These are phyloP conservation scores for Diaporthe helianthi DNA, from an alignment of 2,329 filamentous ascomycete species.

Conservation along the genomic window DNA sequence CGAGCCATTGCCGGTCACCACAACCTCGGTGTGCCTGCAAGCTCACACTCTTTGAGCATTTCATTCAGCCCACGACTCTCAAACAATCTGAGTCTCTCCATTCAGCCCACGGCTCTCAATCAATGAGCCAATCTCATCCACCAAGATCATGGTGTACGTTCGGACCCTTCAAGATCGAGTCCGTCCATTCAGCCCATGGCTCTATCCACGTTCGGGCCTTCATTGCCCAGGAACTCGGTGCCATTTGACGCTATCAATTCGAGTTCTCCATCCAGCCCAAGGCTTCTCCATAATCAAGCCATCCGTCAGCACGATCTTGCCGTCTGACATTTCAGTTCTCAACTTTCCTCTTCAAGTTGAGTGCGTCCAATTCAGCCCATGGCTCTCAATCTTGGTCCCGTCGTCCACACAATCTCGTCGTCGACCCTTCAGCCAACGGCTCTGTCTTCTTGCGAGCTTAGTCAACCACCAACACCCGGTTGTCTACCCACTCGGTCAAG, in stretches of 20 bases:
- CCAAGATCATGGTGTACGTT: too few relatives aligned
- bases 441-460: background rate
- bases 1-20: background rate
- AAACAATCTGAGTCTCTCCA: background rate
- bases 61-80: background rate
- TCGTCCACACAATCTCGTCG: background rate
- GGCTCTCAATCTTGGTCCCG: background rate
- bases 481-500: background rate
- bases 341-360: background rate
- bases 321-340: background rate
- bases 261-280: background rate
- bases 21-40: too few relatives aligned
- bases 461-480: background rate
- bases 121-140: too few relatives aligned
- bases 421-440: background rate
- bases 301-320: background rate
- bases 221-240: too few relatives aligned
- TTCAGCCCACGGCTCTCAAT: too few relatives aligned
- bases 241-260: too few relatives aligned
- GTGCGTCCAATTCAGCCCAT: background rate
- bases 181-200: too few relatives aligned
- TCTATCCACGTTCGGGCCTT: too few relatives aligned
- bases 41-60: background rate
- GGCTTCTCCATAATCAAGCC: background rate
- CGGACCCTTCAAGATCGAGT: too few relatives aligned